Conservation (phyloP, 208 protist species). For the Wallacemonas sp. region DNA sequence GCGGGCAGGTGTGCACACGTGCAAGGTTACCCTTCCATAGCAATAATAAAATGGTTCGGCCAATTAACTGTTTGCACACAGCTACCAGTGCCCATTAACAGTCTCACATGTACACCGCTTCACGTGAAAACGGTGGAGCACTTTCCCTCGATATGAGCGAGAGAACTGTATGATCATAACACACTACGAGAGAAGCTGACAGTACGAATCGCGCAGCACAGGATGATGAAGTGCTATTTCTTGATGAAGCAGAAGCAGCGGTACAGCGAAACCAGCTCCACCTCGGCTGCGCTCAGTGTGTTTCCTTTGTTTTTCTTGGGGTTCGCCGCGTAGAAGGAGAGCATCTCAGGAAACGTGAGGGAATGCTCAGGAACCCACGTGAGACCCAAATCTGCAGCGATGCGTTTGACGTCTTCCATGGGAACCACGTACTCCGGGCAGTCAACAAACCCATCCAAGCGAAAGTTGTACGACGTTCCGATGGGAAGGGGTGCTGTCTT, state of each 20-base stretch:
- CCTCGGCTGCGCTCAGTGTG: slow-evolving; percentile 42
- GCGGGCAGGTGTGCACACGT: no score
- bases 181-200: no score
- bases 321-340: slow-evolving; percentile 35
- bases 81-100: no score
- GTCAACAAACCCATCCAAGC: slow-evolving; percentile 87
- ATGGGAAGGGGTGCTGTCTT: slow-evolving; percentile 28
- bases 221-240: neutral
- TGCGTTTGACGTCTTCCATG: slow-evolving; percentile 27
- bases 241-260: slow-evolving; percentile 64
- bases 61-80: no score
- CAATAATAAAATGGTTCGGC: no score
- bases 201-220: neutral
- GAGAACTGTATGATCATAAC: no score
- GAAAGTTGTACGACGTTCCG: slow-evolving; percentile 76
- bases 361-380: slow-evolving; percentile 20
- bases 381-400: slow-evolving; percentile 23
- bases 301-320: slow-evolving; percentile 59
- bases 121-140: no score
- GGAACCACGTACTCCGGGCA: slow-evolving; percentile 85
- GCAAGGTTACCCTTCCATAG: no score
- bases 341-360: slow-evolving; percentile 37
- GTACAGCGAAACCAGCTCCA: slow-evolving; percentile 73
- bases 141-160: no score
- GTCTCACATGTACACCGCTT: no score